Conservation (phyloP, 2,329 filamentous ascomycete species). For the Fusarium caatingaense region DNA sequence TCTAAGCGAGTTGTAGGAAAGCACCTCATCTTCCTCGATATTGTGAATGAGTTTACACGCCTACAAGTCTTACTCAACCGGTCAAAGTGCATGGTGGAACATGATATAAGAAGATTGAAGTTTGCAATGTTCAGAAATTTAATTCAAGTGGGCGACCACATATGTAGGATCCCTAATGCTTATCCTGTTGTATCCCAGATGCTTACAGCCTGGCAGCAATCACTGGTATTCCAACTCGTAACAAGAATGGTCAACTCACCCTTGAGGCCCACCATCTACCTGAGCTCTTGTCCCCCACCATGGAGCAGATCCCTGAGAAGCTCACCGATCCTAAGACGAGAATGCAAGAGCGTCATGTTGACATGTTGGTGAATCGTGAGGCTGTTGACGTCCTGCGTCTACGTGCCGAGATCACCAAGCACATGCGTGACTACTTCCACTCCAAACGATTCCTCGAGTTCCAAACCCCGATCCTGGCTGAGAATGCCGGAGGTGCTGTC, state of each 20-base stretch:
- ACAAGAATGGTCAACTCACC: slow-evolving; percentile 79
- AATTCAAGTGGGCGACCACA: slow-evolving; percentile 83
- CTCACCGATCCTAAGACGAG: slow-evolving; percentile 78
- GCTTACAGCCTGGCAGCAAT: slow-evolving; percentile 64
- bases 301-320: slow-evolving; percentile 80
- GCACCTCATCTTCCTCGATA: slow-evolving; percentile 86
- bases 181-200: slow-evolving; percentile 30
- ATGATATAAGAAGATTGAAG: slow-evolving; percentile 52
- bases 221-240: slow-evolving; percentile 76
- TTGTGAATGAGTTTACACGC: slow-evolving; percentile 76
- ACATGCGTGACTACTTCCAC: slow-evolving; percentile 79
- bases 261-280: slow-evolving; percentile 77
- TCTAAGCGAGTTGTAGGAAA: slow-evolving; percentile 77
- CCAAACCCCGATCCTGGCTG: slow-evolving; percentile 87
- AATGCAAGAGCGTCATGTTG: slow-evolving; percentile 83
- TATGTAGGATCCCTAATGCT: slow-evolving; percentile 69
- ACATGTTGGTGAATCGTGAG: slow-evolving; percentile 80
- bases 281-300: slow-evolving; percentile 77
- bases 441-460: slow-evolving; percentile 83
- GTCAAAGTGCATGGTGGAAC: slow-evolving; percentile 56
- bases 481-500: slow-evolving; percentile 85
- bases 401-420: slow-evolving; percentile 78
- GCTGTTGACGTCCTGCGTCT: slow-evolving; percentile 77
- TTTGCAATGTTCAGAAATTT: slow-evolving; percentile 73
- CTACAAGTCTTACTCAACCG: slow-evolving; percentile 83